Evolutionary conservation across 371 early-diverging fungal species (phyloP).

Genomic region (Smittium mucronatum): DNA sequence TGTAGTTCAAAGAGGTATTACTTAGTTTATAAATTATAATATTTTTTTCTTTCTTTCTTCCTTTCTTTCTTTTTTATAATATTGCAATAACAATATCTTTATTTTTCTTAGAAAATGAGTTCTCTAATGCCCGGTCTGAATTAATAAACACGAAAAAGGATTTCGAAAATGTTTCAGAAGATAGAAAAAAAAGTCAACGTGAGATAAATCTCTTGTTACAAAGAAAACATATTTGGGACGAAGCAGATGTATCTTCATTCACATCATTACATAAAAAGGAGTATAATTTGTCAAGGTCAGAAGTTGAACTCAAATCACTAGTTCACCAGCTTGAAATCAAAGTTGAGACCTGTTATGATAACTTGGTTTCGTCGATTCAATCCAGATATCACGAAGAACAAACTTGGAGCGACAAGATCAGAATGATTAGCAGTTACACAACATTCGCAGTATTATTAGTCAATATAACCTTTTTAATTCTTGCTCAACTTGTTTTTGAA

Average conservation of each 20-base stretch:
- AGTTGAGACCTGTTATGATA: slow-evolving; percentile 57
- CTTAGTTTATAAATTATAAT: too few relatives aligned
- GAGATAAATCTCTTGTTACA: slow-evolving; percentile 79
- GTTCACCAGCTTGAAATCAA: slow-evolving; percentile 46
- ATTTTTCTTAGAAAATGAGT: slow-evolving; percentile 46
- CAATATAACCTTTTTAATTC: slow-evolving; percentile 56
- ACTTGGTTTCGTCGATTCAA: slow-evolving; percentile 54
- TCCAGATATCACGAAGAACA: slow-evolving; percentile 82
- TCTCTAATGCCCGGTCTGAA: slow-evolving; percentile 40
- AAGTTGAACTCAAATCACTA: slow-evolving; percentile 41
- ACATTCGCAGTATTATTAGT: slow-evolving; percentile 65
- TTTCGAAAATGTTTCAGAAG: slow-evolving; percentile 55
- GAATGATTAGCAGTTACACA: slow-evolving; percentile 71
- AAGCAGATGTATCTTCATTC: slow-evolving; percentile 71
- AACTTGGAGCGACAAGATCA: slow-evolving; percentile 94
- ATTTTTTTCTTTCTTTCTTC: too few relatives aligned
- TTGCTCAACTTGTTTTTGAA: slow-evolving; percentile 65
- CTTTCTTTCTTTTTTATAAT: too few relatives aligned
- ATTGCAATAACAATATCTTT: too few relatives aligned
- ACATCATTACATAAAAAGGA: slow-evolving; percentile 76
- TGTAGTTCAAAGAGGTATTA: slow-evolving; percentile 38
- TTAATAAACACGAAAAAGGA: slow-evolving; percentile 49
- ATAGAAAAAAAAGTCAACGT: slow-evolving; percentile 60
- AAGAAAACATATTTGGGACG: slow-evolving; percentile 74
- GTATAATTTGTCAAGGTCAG: slow-evolving; percentile 54